Evolutionary conservation across 176 grass and related monocot genomes (phyloP), one percentile per base, ranked within the genome.

Genomic region (Aegilops speltoides): DNA sequence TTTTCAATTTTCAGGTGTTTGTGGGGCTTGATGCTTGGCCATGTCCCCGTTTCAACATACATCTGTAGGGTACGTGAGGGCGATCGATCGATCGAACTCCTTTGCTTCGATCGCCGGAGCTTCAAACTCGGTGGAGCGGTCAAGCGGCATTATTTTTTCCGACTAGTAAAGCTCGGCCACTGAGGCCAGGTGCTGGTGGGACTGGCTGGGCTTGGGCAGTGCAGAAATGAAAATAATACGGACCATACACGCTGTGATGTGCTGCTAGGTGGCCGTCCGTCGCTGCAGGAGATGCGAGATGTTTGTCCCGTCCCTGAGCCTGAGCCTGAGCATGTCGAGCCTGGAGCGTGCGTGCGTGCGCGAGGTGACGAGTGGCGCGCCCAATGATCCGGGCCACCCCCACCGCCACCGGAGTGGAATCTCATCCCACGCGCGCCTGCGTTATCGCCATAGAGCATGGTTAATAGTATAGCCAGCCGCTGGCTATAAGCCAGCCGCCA

Each of bases 11-110:
- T 64, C 69, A 76, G 37, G 60, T 85, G 88, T 82, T 82, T 79
- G 88, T 90, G 88, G 89, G 82, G 52, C 19, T 85, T 52, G 50
- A 77, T 85, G 69, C 46, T 5, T 34, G 45, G 41, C 33, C 31
- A 82, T 85, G 68, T 45, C 43, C 25, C 37, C 85, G 79, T 82
- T 85, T 82, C 54, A 68, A 79, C 76, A 62, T 57, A 77, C 25
- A 20, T 1, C 50, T 60, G 62, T 57, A 52, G 78, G 68, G 38
- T 74, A 38, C 41, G 13, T 4, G 57, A 37, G 12, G 61, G 79
- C 56, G 82, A 57, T 57, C 54, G 52, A 54, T 54, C 16, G 48
- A 19, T 56, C 50, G 17, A 20, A 20, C 16, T 56, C 52, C 17
- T 22, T 57, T 22, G 17, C 7, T 59, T 59, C 16, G 50, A 19